Evolutionary conservation across 208 protist genomes (phyloP), one percentile per base, ranked within the genome.

Genomic region (Trypanosoma brucei): DNA sequence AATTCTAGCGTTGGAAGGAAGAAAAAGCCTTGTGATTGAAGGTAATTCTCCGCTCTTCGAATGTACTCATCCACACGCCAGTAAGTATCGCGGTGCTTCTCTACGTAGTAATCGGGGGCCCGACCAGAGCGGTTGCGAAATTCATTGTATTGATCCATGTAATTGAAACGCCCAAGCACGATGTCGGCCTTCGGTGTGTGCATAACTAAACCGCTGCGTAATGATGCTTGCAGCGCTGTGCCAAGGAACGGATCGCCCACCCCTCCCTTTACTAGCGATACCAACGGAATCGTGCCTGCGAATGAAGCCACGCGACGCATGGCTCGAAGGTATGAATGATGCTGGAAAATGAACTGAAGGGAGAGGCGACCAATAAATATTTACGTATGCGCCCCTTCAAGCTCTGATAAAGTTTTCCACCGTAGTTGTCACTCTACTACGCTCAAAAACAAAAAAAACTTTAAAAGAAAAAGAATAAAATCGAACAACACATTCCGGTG

Each of bases 21-120:
- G 69, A 94, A 96, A 74, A 93, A 94, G 36, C 87, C 90, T 64
- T 93, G 84, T 8, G 65, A 74, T 39, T 79, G 85, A 50, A 94
- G 73, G 68, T 84, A 86, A 50, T 84, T 75, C 65, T 96, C 85
- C 1, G 85, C 68, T 37, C 90, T 84, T 22, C 89, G 84, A 59
- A 90, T 83, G 68, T 92, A 92, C 72, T 95, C 89, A 71, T 95
- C 86, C 3, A 93, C 75, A 46, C 89, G 89, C 89, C 89, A 95
- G 72, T 88, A 95, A 33, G 86, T 92, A 55, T 78, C 72, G 52
- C 89, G 83, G 63, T 88, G 89, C 65, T 93, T 92, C 48, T 90
- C 79, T 37, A 82, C 78, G 54, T 84, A 73, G 61, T 92, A 87
- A 62, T 95, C 89, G 8, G 86, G 86, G 56, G 80, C 89, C 48